Base-by-base conservation (phyloP, 208 protist species). In the Plasmodiophora brassicae region DNA sequence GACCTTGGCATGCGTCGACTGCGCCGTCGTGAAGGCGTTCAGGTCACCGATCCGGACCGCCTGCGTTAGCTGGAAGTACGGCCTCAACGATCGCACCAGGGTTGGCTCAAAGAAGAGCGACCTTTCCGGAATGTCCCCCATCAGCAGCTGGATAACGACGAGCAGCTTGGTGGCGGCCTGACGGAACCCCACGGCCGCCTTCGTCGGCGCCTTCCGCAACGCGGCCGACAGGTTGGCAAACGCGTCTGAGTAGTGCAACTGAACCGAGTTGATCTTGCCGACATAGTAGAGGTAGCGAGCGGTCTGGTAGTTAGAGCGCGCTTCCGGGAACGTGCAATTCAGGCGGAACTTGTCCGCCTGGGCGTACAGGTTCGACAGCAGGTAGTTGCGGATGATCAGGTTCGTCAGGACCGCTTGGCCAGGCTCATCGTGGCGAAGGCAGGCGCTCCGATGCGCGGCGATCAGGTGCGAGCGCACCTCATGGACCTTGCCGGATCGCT, bases 1-100 rank as follows among this genome's bases (percentile, higher is more conserved):
- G 28, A 72, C 87, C 14, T 20, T 35, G 14, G 36, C 41, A 43
- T 72, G 35, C 14, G 5, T 53, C 20, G 60, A 41, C 45, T 78
- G 39, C 10, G 39, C 71, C 78, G 10, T 50, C 5, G 84, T 20
- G 36, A 90, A 88, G 43, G 32, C 84, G 1, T 45, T 28, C 22
- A 89, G n/a, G 50, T 60, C 46, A 88, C 87, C 87, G 32, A 89
- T 36, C 20, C 85, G 87, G 86, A 89, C 87, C 5, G 87, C 78
- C 78, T 90, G 85, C 22, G 85, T 88, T 8, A 88, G 85, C 85
- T 86, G 50, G 46, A 88, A 88, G 54, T 88, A 88, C 5, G 46
- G 44, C 50, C 5, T 78, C 46, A 88, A 71, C 10, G 44, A 71
- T 25, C 53, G 50, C 46, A 57, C 54, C 44, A 88, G 28, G 10